Evolutionary conservation across 805 yeast species (phyloP), one percentile per base, ranked within the genome.

Genomic region (Hanseniaspora thailandica): DNA sequence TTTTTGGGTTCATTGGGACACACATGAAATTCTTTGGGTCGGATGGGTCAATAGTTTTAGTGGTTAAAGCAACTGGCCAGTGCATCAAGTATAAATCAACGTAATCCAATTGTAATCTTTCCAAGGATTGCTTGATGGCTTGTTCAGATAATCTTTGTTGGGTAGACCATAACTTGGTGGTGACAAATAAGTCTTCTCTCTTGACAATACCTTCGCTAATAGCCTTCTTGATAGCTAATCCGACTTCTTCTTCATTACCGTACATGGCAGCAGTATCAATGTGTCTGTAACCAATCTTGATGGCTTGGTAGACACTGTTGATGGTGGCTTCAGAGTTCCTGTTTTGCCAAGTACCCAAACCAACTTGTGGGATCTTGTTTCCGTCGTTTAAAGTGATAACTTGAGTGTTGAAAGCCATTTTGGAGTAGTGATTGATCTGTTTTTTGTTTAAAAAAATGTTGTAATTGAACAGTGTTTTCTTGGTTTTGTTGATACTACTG

Each of bases 91-190:
- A 87, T 60, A 87, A 70, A 69, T 87, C 96, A 57, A 87, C 60
- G 71, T 87, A 87, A 45, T 84, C 95, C 59, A 86, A 71, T 15
- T 77, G 73, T 72, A 88, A 72, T 67, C 86, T 95, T 25, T 67
- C 61, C 61, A 87, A 73, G 35, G 86, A 82, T 61, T 74, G 77
- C 62, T 79, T 69, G 61, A 85, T 70, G 34, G 88, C 86, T 56
- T 66, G 61, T 62, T 76, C 57, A 83, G 95, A 61, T 80, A 77
- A 58, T 80, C 76, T 60, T 88, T 89, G 66, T 77, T 76, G 70
- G 86, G 96, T 76, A 75, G 86, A 86, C 96, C 96, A 87, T 61
- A 87, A 74, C 72, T 87, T 87, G 56, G 95, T 82, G 55, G 86
- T 84, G 61, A 88, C 72, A 67, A 81, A 80, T 57, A 87, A 69